Percentiles rank a stretch among this genome's conserved stretches.
These are phyloP conservation scores for Lenzites betulinus DNA, from an alignment of 768 basidiomycete genomes.

Conservation along the genomic window DNA sequence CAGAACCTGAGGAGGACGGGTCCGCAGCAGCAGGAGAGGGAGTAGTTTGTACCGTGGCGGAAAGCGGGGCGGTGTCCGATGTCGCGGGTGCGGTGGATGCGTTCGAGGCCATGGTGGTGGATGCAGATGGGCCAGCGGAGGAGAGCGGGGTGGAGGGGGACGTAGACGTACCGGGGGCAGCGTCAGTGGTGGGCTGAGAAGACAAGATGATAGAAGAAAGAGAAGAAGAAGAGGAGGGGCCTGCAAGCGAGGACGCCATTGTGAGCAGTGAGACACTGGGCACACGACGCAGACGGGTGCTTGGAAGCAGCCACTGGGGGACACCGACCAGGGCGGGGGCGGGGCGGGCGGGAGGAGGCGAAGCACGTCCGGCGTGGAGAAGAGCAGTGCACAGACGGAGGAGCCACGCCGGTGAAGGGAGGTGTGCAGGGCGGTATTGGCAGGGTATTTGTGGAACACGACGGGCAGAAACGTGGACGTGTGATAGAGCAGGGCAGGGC, in stretches of 20 bases:
- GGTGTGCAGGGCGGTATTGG: background rate
- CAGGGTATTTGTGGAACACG: conserved; percentile 3
- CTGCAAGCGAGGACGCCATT: conserved; percentile 15
- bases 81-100: background rate
- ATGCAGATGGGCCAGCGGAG: background rate
- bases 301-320: background rate
- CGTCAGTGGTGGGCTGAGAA: conserved; percentile 21
- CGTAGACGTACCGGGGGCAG: conserved; percentile 23
- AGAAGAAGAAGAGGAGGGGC: conserved; percentile 20
- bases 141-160: conserved; percentile 23
- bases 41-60: background rate
- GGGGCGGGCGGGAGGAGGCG: background rate
- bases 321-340: background rate
- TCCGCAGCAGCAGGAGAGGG: conserved; percentile 18
- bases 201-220: conserved; percentile 20
- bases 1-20: conserved; percentile 22
- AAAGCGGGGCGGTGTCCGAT: background rate
- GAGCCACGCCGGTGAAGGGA: background rate
- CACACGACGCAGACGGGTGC: background rate
- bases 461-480: background rate
- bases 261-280: conserved; percentile 2
- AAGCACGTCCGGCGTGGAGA: background rate
- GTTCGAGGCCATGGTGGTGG: conserved; percentile 12
- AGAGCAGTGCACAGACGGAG: background rate
- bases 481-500: background rate